phyloP scores from a whole-genome alignment of 2,329 filamentous ascomycete genomes.

The Dactylella cylindrospora region DNA sequence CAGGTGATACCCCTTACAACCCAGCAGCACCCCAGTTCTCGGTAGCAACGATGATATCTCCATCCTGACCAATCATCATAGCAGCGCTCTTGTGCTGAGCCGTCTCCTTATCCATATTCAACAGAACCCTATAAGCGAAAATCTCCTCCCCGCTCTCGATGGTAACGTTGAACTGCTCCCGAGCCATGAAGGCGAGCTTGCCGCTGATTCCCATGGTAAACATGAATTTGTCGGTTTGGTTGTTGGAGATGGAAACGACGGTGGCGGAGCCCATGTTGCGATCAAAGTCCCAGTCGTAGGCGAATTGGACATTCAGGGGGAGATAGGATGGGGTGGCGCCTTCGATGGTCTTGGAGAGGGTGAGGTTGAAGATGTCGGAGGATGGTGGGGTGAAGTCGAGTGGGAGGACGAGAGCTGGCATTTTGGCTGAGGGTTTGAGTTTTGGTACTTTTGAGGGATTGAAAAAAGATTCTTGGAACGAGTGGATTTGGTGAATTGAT shows the following conservation, averaged over 20 bases:
- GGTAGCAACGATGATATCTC: conserved; percentile 30
- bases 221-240: conserved; percentile 15
- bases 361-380: conserved; percentile 32
- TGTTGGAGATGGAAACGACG: conserved; percentile 25
- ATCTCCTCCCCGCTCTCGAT: conserved; percentile 19
- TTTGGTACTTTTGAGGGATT: too few species aligned
- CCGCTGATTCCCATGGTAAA: conserved; percentile 27
- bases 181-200: conserved; percentile 33
- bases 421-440: too few species aligned
- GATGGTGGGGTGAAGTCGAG: conserved; percentile 6
- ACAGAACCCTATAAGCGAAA: conserved; percentile 31
- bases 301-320: conserved; percentile 32
- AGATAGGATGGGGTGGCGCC: conserved; percentile 21
- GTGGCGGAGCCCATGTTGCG: conserved; percentile 25
- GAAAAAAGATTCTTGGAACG: too few species aligned
- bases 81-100: conserved; percentile 19
- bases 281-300: conserved; percentile 32
- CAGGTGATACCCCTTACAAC: too few species aligned
- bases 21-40: conserved; percentile 36
- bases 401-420: conserved; percentile 25
- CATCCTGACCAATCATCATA: conserved; percentile 32
- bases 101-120: conserved; percentile 39
- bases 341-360: conserved; percentile 30
- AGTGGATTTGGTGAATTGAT: too few species aligned
- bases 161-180: conserved; percentile 11